Base-by-base conservation (phyloP, 768 basidiomycete species). In the Phanerodontia chrysosporium region DNA sequence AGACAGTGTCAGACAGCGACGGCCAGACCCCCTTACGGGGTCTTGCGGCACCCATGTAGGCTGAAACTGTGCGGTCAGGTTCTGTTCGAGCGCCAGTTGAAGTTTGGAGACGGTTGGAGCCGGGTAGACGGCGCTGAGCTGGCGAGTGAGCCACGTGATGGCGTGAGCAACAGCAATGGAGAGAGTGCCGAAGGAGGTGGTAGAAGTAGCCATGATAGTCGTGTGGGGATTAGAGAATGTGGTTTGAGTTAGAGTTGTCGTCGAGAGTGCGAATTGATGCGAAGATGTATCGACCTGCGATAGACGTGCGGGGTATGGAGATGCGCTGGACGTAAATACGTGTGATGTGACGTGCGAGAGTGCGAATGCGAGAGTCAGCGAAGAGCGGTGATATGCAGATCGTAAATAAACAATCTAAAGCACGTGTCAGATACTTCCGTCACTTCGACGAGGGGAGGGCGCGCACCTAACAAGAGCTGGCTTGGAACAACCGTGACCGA, bases 1-100 rank as follows among this genome's bases (percentile, higher is more conserved):
- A 4, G 89, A 86, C 56, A 92, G 79, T 55, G 86, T 80, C 65
- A 91, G 83, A 75, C 85, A 87, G 66, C 90, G 87, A 58, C 84
- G 85, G 51, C 84, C 84, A 21, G 87, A 87, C 52, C 87, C 84
- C 59, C 81, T 80, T 49, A 84, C 76, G 45, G 89, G 89, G 54
- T 89, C 82, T 27, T 77, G 73, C 3, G 82, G 79, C 49, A 73
- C 74, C 90, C 90, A 92, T 10, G 83, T 80, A 45, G 85, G 73
- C 39, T 85, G 82, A 67, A 83, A 90, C 60, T 85, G 80, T 36
- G 87, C 80, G 24, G 79, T 84, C 66, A 92, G 80, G 77, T 89
- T 89, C 45, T 83, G 80, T 75, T 90, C 83, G 62, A 92, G 86
- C 60, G 83, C 74, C 56, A 83, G 79, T 70, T 86, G 86, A 65